Evolutionary conservation across 1,139 yeast genomes (phyloP), one percentile per base, ranked within the genome.

Genomic region (Suhomyces atakaporum): DNA sequence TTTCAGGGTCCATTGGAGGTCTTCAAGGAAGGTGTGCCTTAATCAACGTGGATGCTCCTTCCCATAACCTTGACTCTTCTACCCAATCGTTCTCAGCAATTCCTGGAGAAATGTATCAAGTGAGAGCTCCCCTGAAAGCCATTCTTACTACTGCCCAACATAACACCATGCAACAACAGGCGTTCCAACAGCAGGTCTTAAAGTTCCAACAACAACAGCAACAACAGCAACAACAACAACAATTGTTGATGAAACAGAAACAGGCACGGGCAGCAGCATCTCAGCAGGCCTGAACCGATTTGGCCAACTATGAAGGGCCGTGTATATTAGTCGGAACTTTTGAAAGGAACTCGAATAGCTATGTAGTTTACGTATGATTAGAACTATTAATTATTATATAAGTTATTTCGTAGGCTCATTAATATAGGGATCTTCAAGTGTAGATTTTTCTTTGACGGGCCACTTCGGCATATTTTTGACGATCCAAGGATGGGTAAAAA

Each of bases 401-500:
- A n/a, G n/a, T n/a, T n/a, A n/a, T n/a, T 18, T 18, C 20, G 20
- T 25, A 12, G 14, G 7, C 24, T 22, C n/a, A 10, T n/a, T 22
- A 10, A n/a, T 22, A 22, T 8, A 22, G 5, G 24, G n/a, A 5
- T 22, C 24, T n/a, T 22, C 24, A 5, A 10, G n/a, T 8, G 6
- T 22, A 5, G 24, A 16, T 14, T 19, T 27, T 14, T 27, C 30
- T 6, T 8, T 16, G 25, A 20, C 26, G 5, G 70, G 69, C 76
- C 76, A 71, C 19, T 47, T 47, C 3, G 76, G 74, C 51, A 70
- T 75, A 56, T 87, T 79, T 49, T 77, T 80, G 10, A 67, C 43
- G 3, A 90, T 83, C 97, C 97, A 90, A 0, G 95, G 92, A 57
- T 90, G 97, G 6, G 59, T 56, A 33, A 77, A 73, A 2, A 90